phyloP scores from a whole-genome alignment of 495 filamentous ascomycete species.

The Emericellopsis terricola region DNA sequence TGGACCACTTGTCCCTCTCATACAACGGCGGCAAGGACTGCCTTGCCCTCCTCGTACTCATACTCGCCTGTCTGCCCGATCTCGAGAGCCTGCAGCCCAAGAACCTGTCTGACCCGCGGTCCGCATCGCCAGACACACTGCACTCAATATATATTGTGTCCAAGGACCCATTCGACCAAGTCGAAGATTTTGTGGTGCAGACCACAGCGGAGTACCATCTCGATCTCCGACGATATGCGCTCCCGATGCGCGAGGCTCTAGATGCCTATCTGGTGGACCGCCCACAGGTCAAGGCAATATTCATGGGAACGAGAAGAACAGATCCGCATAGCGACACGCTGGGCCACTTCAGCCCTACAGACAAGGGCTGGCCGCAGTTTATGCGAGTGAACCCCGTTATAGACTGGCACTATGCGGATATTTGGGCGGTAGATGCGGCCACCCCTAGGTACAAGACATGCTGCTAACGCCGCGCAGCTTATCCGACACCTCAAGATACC shows the following conservation, averaged over 20 bases:
- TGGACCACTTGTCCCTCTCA: constrained; percentile 67
- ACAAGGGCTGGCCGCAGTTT: constrained; percentile 80
- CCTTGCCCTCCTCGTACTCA: constrained; percentile 77
- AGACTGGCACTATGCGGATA: constrained; percentile 93
- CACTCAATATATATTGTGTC: constrained; percentile 82
- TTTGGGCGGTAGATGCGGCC: constrained; percentile 54
- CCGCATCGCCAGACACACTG: constrained; percentile 23
- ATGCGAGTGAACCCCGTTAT: constrained; percentile 90
- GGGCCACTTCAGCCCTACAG: constrained; percentile 68
- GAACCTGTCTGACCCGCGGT: constrained; percentile 4
- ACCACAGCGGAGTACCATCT: constrained; percentile 54
- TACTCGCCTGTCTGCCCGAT: constrained; percentile 48
- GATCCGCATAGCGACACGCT: constrained; percentile 75
- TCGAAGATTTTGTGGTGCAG: constrained; percentile 62
- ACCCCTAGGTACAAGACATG: background rate
- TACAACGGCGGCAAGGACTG: constrained; percentile 99
- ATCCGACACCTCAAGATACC: constrained; percentile 58
- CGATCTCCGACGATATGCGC: constrained; percentile 55
- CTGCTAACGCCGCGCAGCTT: constrained; percentile 32
- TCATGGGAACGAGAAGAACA: constrained; percentile 80
- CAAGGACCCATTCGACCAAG: constrained; percentile 59
- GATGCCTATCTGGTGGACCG: constrained; percentile 50
- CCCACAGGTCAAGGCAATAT: constrained; percentile 55
- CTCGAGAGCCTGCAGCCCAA: constrained; percentile 6
- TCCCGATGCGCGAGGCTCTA: constrained; percentile 65